Conservation (phyloP, 148 eudicot genomes). For the Salicornia ramosissima region DNA sequence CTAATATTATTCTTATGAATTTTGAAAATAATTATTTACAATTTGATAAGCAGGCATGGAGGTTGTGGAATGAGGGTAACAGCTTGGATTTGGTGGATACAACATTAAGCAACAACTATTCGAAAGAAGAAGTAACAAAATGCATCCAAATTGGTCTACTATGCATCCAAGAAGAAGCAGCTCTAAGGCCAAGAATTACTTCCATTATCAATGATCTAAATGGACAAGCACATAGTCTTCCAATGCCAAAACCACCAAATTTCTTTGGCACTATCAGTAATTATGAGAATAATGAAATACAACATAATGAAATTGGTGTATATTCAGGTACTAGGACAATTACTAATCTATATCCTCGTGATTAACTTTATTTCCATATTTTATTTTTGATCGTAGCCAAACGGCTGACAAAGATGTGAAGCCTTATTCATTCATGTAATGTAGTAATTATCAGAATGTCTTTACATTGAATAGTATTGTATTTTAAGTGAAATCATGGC, state of each 20-base stretch:
- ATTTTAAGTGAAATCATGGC: no score
- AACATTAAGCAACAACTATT: not conserved
- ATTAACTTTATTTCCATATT: not conserved
- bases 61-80: constrained; percentile 23
- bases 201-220: constrained; percentile 13
- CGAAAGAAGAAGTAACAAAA: constrained; percentile 14
- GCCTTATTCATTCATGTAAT: no score
- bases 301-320: not conserved
- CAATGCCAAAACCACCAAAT: constrained; percentile 7
- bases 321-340: not conserved
- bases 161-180: constrained; percentile 28
- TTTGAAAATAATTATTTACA: not conserved
- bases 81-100: constrained; percentile 22
- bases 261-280: not conserved
- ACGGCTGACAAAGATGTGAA: no score
- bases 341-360: constrained; percentile 1
- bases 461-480: no score
- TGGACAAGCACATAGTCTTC: not conserved
- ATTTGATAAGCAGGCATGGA: constrained; percentile 20
- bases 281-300: not conserved
- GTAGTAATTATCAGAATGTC: no score
- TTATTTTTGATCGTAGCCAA: no score
- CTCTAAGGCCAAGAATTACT: constrained; percentile 19
- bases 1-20: not conserved
- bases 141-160: constrained; percentile 27